Evolutionary conservation across 2,329 filamentous ascomycete genomes (phyloP).

Genomic region (Venturia oleaginea): DNA sequence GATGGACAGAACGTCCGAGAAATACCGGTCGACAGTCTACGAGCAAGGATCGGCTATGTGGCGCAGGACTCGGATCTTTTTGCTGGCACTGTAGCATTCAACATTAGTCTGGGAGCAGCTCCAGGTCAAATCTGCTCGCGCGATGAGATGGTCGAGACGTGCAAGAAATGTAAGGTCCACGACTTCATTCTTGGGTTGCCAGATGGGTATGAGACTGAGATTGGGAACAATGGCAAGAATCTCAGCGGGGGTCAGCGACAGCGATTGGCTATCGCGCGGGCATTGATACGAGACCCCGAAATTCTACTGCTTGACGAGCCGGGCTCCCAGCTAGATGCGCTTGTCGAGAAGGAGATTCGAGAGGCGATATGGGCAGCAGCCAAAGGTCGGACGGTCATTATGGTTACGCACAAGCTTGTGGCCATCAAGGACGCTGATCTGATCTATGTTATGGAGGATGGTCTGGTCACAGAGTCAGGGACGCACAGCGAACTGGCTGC

Average conservation of each 20-base stretch:
- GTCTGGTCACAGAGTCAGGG: constrained; percentile 20
- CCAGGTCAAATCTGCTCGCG: constrained; percentile 24
- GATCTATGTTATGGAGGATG: constrained; percentile 21
- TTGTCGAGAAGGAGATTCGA: constrained; percentile 35
- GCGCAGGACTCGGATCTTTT: constrained; percentile 39
- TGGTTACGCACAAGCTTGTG: constrained; percentile 24
- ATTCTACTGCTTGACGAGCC: constrained; percentile 39
- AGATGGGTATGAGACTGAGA: constrained; percentile 38
- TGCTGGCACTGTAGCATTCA: constrained; percentile 35
- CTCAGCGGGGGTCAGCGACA: constrained; percentile 39
- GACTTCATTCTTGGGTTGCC: constrained; percentile 35
- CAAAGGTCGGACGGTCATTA: constrained; percentile 33
- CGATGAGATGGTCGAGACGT: constrained; percentile 34
- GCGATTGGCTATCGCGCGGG: constrained; percentile 37
- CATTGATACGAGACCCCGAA: constrained; percentile 37
- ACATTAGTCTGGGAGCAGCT: constrained; percentile 33
- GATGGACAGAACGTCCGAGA: constrained; percentile 30
- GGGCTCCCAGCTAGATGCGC: constrained; percentile 37
- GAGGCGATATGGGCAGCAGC: constrained; percentile 46
- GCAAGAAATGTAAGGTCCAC: constrained; percentile 37
- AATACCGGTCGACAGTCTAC: constrained; percentile 46
- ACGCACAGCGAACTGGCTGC: constrained; percentile 17
- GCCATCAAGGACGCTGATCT: constrained; percentile 21
- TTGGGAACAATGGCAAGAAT: constrained; percentile 33
- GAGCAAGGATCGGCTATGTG: constrained; percentile 35